Evolutionary conservation across 257 asterid genomes (phyloP).

Genomic region (Voacanga thouarsii): DNA sequence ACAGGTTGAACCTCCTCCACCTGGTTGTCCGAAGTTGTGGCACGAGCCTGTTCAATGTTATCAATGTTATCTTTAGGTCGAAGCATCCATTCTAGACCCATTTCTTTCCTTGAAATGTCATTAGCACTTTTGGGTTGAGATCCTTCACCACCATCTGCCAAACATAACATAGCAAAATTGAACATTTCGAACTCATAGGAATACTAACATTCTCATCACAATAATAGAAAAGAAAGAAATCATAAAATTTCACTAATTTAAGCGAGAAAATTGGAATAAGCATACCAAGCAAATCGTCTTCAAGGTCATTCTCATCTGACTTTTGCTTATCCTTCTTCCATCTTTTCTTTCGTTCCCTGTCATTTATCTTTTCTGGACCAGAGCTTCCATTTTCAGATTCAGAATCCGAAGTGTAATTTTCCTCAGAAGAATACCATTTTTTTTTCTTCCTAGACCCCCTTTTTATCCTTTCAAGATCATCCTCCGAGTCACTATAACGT

Average conservation of each 20-base stretch:
- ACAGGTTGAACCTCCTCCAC: conserved; percentile 42
- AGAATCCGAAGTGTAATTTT: conserved; percentile 55
- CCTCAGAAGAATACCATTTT: conserved; percentile 86
- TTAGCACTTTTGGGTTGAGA: conserved; percentile 31
- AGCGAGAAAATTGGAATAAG: not conserved
- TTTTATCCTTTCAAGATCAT: conserved; percentile 57
- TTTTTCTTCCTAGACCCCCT: conserved; percentile 59
- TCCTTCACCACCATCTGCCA: conserved; percentile 40
- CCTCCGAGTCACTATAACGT: conserved; percentile 55
- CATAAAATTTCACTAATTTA: not conserved
- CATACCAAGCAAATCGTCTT: conserved; percentile 31
- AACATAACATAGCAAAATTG: conserved; percentile 9
- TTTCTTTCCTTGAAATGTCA: conserved; percentile 57
- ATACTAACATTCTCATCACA: not conserved
- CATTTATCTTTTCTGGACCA: conserved; percentile 21
- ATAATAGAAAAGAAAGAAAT: not conserved
- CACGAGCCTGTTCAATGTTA: conserved; percentile 30
- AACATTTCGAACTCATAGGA: not conserved
- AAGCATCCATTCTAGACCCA: conserved; percentile 99
- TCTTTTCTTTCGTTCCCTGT: conserved; percentile 22
- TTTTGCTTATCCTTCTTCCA: conserved; percentile 24
- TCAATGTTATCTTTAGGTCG: conserved; percentile 53
- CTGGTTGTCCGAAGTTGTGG: conserved; percentile 31
- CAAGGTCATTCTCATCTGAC: conserved; percentile 18
- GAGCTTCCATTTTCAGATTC: conserved; percentile 39